Conservation (phyloP, 2,329 filamentous ascomycete species). For the Botrytis galanthina region DNA sequence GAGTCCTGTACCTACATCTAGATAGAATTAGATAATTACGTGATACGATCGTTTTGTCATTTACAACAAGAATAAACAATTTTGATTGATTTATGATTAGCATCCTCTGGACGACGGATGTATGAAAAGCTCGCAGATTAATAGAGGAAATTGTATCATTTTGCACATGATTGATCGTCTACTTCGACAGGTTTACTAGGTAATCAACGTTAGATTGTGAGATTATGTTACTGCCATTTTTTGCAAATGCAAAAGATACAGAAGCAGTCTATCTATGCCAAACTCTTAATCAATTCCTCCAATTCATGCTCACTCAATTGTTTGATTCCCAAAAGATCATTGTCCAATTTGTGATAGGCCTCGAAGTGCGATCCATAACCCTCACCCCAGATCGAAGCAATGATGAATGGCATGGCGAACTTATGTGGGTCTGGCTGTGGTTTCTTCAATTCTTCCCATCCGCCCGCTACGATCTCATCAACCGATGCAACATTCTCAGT, state of each 20-base stretch:
- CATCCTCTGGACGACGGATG: background rate
- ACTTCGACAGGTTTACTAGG: background rate
- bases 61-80: background rate
- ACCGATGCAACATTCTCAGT: slow-evolving; percentile 23
- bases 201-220: background rate
- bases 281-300: slow-evolving; percentile 26
- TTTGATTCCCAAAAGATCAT: slow-evolving; percentile 67
- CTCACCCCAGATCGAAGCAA: slow-evolving; percentile 38
- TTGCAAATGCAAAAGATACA: background rate
- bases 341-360: slow-evolving; percentile 42
- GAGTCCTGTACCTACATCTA: background rate
- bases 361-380: slow-evolving; percentile 33
- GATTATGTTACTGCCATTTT: background rate
- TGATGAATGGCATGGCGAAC: slow-evolving; percentile 24
- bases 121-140: background rate
- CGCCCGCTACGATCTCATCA: slow-evolving; percentile 22
- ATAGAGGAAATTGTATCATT: background rate
- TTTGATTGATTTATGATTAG: background rate
- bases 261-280: background rate
- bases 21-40: background rate
- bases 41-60: background rate
- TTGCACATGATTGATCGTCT: background rate
- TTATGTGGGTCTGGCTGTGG: slow-evolving; percentile 23
- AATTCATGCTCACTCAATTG: slow-evolving; percentile 54
- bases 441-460: slow-evolving; percentile 29